Percentiles rank a stretch among this genome's conserved stretches.
These are phyloP conservation scores for Dactylellina sp. DNA, from an alignment of 2,329 filamentous ascomycete genomes.

Conservation along the genomic window DNA sequence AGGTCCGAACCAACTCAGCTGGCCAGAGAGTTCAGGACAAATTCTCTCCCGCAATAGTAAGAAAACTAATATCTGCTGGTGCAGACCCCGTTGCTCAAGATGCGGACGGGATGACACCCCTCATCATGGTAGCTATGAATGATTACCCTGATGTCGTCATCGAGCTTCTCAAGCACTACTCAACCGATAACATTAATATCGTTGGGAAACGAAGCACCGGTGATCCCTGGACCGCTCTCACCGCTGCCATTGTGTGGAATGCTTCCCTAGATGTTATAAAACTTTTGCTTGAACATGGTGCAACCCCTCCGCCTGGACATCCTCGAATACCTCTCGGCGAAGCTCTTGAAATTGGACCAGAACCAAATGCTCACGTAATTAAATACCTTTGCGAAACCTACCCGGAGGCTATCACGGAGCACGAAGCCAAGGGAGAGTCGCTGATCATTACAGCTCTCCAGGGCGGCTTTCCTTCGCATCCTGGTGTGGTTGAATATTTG, in stretches of 20 bases:
- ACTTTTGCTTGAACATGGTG: conserved; percentile 3
- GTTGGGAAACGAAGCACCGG: conserved; percentile 14
- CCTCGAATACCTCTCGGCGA: conserved; percentile 1
- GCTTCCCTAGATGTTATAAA: background rate
- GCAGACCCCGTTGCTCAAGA: conserved; percentile 14
- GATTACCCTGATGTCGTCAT: background rate
- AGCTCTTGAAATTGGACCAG: background rate
- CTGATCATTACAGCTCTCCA: background rate
- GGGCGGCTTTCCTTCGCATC: background rate
- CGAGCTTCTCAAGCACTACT: conserved; percentile 4
- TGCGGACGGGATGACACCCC: conserved; percentile 37
- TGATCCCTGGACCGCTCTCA: conserved; percentile 26
- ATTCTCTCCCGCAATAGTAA: background rate
- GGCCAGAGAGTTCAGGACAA: too few species aligned
- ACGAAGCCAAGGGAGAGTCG: conserved; percentile 1
- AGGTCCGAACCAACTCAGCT: too few species aligned
- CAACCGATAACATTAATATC: conserved; percentile 17
- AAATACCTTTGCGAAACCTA: conserved; percentile 2
- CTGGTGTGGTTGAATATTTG: background rate
- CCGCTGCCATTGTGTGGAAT: conserved; percentile 15
- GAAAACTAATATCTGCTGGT: conserved; percentile 4
- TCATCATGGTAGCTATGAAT: conserved; percentile 16
- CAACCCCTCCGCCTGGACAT: background rate
- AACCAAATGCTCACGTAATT: background rate
- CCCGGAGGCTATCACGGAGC: conserved; percentile 2